phyloP scores from a whole-genome alignment of 177 flowering plant species.

The Telopea speciosissima region DNA sequence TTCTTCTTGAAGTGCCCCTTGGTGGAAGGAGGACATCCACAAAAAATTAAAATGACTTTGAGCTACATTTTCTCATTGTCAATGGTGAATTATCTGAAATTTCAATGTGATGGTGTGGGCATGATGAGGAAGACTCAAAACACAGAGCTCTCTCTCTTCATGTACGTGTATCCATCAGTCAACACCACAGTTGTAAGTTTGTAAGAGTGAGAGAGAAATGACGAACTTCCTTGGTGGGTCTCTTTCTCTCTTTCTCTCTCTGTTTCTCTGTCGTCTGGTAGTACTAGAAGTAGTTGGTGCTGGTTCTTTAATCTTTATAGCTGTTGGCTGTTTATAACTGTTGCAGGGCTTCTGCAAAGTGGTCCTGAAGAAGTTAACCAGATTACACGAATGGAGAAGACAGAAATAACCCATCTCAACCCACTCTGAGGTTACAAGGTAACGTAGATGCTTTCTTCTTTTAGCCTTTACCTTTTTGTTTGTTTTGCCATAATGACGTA shows the following conservation, averaged over 20 bases:
- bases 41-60: no score
- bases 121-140: no score
- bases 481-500: not conserved
- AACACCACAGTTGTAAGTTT: constrained; percentile 15
- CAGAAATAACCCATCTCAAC: not conserved
- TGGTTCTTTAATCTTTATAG: constrained; percentile 49
- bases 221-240: constrained; percentile 21
- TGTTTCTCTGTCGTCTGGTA: no score
- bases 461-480: not conserved
- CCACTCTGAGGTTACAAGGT: not conserved
- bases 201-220: constrained; percentile 16
- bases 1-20: no score
- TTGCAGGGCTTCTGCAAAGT: constrained; percentile 31
- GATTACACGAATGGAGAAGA: constrained; percentile 16
- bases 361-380: constrained; percentile 32
- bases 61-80: no score
- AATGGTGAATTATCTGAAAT: no score
- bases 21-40: no score
- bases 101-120: no score
- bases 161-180: constrained; percentile 24
- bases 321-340: constrained; percentile 44
- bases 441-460: not conserved
- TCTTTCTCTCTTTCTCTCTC: constrained; percentile 32
- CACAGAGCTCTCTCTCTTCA: constrained; percentile 3
- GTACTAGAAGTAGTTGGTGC: constrained; percentile 38